Conservation (phyloP, 139 green algal genomes). For the Mychonastes homosphaera region DNA sequence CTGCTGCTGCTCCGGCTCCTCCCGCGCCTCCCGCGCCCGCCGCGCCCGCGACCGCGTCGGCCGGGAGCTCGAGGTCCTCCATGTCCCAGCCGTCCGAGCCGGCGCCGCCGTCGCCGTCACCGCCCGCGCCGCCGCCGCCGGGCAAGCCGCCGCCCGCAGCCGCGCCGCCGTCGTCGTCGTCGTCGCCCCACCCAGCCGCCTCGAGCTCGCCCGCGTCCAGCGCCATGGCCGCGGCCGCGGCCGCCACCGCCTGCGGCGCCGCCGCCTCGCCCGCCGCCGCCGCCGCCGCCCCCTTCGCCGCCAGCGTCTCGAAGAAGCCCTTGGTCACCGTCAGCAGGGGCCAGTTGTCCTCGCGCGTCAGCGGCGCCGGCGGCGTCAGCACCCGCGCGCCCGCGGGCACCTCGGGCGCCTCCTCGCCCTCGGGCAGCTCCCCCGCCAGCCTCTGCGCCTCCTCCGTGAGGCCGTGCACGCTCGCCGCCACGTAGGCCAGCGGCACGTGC, state of each 20-base stretch:
- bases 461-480: conserved; percentile 78
- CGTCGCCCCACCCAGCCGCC: conserved; percentile 70
- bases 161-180: conserved; percentile 47
- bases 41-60: conserved; percentile 30
- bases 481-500: conserved; percentile 83
- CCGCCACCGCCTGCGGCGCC: conserved; percentile 18
- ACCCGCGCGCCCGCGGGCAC: conserved; percentile 14
- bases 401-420: conserved; percentile 20
- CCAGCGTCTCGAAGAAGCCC: conserved; percentile 91
- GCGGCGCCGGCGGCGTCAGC: conserved; percentile 35
- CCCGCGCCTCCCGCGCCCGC: conserved; percentile 25
- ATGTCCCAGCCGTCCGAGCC: conserved; percentile 87
- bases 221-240: conserved; percentile 10
- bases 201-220: conserved; percentile 53
- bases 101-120: conserved; percentile 46
- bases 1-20: conserved; percentile 14
- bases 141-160: conserved; percentile 9
- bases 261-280: conserved; percentile 21
- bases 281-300: conserved; percentile 43
- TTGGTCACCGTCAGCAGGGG: conserved; percentile 93
- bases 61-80: conserved; percentile 81
- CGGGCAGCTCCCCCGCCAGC: conserved; percentile 15
- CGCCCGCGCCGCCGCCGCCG: conserved; percentile 21
- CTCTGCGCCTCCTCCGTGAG: conserved; percentile 45
- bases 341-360: conserved; percentile 87